These are phyloP conservation scores for Aspergillus calidoustus DNA, from an alignment of 2,329 filamentous ascomycete species.

Conservation along the genomic window DNA sequence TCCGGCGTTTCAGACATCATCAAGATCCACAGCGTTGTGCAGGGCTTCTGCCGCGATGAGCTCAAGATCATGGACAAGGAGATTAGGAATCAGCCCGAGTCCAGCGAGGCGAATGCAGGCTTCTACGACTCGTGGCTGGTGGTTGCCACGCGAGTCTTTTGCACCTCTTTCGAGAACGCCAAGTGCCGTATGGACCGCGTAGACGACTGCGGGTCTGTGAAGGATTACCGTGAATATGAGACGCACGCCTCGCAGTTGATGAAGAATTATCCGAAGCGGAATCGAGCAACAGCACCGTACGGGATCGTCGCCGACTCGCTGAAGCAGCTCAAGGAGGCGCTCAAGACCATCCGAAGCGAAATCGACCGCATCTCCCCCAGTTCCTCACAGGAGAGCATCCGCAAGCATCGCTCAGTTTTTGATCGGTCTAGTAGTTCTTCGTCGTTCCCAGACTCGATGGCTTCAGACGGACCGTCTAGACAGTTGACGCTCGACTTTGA, in stretches of 20 bases:
- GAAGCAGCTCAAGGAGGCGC: slow-evolving; percentile 38
- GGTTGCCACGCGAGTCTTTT: slow-evolving; percentile 47
- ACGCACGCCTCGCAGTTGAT: slow-evolving; percentile 49
- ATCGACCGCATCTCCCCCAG: slow-evolving; percentile 49
- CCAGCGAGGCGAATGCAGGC: slow-evolving; percentile 30
- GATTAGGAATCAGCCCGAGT: slow-evolving; percentile 10
- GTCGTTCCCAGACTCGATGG: slow-evolving; percentile 47
- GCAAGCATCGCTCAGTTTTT: slow-evolving; percentile 50
- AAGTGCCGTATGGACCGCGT: slow-evolving; percentile 44
- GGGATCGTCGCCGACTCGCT: slow-evolving; percentile 41
- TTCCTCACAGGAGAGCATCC: slow-evolving; percentile 44
- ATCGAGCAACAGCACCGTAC: slow-evolving; percentile 22
- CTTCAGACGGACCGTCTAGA: slow-evolving; percentile 41
- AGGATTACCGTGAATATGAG: slow-evolving; percentile 54
- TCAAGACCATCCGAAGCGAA: slow-evolving; percentile 45
- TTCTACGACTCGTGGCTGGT: slow-evolving; percentile 50
- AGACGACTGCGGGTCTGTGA: slow-evolving; percentile 45
- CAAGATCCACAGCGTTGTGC: slow-evolving; percentile 54
- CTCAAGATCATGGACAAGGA: slow-evolving; percentile 45
- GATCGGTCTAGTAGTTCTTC: slow-evolving; percentile 53
- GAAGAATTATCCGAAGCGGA: slow-evolving; percentile 44
- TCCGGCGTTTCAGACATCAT: slow-evolving; percentile 47
- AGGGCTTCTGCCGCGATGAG: slow-evolving; percentile 53
- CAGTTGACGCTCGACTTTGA: slow-evolving; percentile 41
- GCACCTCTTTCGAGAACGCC: slow-evolving; percentile 48